Base-by-base conservation (phyloP, 2,329 filamentous ascomycete species). In the Arthrobotrys entomopaga region DNA sequence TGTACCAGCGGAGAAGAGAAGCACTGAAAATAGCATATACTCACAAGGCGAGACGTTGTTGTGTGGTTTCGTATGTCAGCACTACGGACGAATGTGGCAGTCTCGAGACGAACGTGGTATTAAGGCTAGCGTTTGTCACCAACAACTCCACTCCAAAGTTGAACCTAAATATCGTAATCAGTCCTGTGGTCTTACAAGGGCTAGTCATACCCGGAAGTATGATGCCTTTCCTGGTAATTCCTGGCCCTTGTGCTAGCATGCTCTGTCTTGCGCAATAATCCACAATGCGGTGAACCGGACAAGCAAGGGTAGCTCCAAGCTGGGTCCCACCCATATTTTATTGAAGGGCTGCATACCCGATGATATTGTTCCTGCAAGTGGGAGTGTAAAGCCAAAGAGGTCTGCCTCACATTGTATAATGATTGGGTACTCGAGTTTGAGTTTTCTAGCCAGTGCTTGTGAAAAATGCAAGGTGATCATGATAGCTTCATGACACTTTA, bases 1-100 rank as follows among this genome's bases (percentile, higher is more conserved):
- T 57, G 34, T 64, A 65, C 69, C 22, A 58, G 66, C 56, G 16
- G 40, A 43, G 61, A 66, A 54, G 54, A 66, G 20, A 2, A 48
- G 43, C 56, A n/a, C 69, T 66, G 69, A 73, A 73, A 73, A 73
- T 73, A 73, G 69, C 60, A 73, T 58, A 58, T 63, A 42, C 46
- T 49, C 49, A 49, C 49, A 42, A 52, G 58, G 56, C 59, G 56
- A 50, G 50, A 57, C 49, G 69, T 66, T 56, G 65, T 63, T 29
- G 58, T 73, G 60, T 66, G 56, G 54, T 65, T 70, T 73, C 67
- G 69, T 52, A 65, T 73, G 69, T 73, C 69, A 73, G 69, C 69
- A 73, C 69, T 73, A 66, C 46, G 52, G 66, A 72, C 67, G 67
- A 65, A 72, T 65, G 54, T 65, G n/a, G n/a, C n/a, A n/a, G n/a